Evolutionary conservation across 2,329 filamentous ascomycete species (phyloP).

Genomic region (Nemania sp.): DNA sequence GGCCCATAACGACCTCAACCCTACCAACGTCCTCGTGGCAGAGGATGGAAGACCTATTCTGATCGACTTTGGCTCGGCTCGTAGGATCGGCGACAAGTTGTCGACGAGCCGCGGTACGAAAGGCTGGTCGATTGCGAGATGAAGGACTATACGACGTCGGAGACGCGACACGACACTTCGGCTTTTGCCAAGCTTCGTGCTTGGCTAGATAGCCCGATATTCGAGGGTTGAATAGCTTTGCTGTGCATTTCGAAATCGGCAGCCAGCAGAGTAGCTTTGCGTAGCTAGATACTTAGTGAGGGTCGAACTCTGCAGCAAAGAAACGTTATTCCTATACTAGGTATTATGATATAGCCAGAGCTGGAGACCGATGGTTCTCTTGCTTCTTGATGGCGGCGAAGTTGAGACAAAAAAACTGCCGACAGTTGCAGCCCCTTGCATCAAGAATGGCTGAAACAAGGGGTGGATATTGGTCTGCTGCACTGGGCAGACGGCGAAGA

Average conservation of each 20-base stretch:
- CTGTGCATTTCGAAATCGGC: too few species aligned
- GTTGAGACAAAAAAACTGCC: too few species aligned
- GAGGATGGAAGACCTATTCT: constrained; percentile 13
- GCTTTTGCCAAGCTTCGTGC: constrained; percentile 10
- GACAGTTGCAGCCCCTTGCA: too few species aligned
- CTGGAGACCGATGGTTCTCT: too few species aligned
- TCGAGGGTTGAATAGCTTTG: constrained; percentile 1
- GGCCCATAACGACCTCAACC: constrained; percentile 21
- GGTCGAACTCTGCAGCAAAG: too few species aligned
- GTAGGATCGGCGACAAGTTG: constrained; percentile 20
- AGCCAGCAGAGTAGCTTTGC: neutral
- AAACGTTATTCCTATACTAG: too few species aligned
- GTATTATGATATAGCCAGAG: too few species aligned
- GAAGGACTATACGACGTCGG: constrained; percentile 21
- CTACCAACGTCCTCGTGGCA: constrained; percentile 17
- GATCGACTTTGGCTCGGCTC: constrained; percentile 30
- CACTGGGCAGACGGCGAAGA: too few species aligned
- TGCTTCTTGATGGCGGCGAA: too few species aligned
- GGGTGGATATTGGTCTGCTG: too few species aligned
- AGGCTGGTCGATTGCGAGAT: constrained; percentile 20
- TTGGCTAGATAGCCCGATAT: constrained; percentile 16
- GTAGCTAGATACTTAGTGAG: neutral
- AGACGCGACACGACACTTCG: constrained; percentile 15
- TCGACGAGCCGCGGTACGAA: constrained; percentile 16
- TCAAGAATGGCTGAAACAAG: too few species aligned